These are phyloP conservation scores for Dysphania ambrosioides DNA, from an alignment of 148 eudicot genomes.

Conservation along the genomic window DNA sequence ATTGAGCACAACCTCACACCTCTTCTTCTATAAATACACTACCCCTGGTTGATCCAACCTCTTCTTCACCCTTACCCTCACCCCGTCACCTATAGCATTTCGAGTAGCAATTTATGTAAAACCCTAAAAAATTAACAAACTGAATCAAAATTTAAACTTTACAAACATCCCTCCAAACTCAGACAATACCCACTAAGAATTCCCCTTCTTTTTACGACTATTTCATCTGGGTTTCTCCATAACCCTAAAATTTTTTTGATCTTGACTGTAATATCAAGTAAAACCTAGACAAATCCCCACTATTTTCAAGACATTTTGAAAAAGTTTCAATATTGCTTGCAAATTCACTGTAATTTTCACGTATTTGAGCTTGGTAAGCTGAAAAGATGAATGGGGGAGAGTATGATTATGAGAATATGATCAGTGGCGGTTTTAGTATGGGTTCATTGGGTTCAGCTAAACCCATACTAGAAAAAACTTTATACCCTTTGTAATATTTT, in stretches of 20 bases:
- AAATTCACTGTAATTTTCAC: no score
- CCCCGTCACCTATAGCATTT: no score
- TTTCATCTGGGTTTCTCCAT: background rate
- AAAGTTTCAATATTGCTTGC: no score
- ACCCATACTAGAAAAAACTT: no score
- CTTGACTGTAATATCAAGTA: background rate
- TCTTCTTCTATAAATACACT: conserved; percentile 20
- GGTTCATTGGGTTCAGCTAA: no score
- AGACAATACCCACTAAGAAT: background rate
- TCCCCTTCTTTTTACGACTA: background rate
- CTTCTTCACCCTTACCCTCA: conserved; percentile 7
- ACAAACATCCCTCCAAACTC: background rate
- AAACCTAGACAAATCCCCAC: background rate
- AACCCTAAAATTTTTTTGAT: conserved; percentile 22
- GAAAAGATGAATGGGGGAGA: conserved; percentile 24
- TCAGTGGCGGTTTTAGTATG: no score
- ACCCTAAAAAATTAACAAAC: background rate
- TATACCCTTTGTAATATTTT: no score
- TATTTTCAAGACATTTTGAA: no score
- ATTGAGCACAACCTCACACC: background rate
- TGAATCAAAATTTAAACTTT: background rate
- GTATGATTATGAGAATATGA: no score
- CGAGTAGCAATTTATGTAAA: background rate
- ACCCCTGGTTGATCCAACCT: no score
- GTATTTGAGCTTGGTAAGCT: no score